Evolutionary conservation across 495 filamentous ascomycete genomes (phyloP).

Genomic region (Emericellopsis terricola): DNA sequence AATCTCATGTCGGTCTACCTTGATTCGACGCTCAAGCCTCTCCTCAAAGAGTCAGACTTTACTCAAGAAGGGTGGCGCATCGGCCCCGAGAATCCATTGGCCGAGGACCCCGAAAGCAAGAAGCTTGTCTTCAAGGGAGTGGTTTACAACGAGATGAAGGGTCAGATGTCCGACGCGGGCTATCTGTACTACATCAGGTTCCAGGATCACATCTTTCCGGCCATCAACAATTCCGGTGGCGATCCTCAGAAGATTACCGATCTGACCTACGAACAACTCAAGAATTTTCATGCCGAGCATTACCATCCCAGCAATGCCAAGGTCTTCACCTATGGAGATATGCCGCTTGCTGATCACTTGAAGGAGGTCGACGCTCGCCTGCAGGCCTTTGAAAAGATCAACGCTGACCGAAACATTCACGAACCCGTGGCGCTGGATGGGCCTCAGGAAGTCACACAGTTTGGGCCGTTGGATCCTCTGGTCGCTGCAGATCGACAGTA

Average conservation of each 20-base stretch:
- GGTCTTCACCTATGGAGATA: constrained; percentile 86
- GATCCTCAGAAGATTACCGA: constrained; percentile 94
- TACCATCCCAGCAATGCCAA: constrained; percentile 97
- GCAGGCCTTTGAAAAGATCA: constrained; percentile 46
- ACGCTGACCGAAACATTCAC: constrained; percentile 55
- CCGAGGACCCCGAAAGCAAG: constrained; percentile 23
- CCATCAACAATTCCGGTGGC: constrained; percentile 88
- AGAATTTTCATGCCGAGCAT: constrained; percentile 70
- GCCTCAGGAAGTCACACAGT: constrained; percentile 46
- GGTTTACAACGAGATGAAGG: constrained; percentile 99
- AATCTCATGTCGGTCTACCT: constrained; percentile 95
- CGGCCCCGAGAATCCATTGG: constrained; percentile 71
- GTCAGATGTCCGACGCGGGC: constrained; percentile 91
- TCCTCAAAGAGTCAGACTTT: constrained; percentile 83
- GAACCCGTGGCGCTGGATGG: constrained; percentile 56
- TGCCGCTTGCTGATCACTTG: constrained; percentile 67
- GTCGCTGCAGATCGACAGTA: constrained; percentile 70
- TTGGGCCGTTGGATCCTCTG: constrained; percentile 78
- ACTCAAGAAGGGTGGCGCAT: constrained; percentile 92
- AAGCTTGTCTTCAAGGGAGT: constrained; percentile 92
- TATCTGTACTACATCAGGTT: constrained; percentile 91
- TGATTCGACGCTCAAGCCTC: constrained; percentile 77
- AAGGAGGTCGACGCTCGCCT: constrained; percentile 57
- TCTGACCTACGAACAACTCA: constrained; percentile 71
- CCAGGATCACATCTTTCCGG: constrained; percentile 84